These are phyloP conservation scores for Aureobasidium melanogenum DNA, from an alignment of 2,329 filamentous ascomycete genomes.

Conservation along the genomic window DNA sequence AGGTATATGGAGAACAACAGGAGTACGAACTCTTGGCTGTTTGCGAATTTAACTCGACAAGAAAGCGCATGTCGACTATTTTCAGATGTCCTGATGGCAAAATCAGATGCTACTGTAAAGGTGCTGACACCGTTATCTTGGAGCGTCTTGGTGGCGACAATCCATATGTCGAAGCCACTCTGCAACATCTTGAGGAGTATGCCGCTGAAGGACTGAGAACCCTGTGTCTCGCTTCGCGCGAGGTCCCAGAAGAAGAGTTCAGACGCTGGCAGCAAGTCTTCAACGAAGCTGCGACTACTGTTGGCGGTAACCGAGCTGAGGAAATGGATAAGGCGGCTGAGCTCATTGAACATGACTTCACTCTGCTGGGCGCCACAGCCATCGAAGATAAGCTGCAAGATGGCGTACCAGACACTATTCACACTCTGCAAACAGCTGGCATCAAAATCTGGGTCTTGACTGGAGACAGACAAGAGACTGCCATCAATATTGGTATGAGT, in stretches of 20 bases:
- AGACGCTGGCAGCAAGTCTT: slow-evolving; percentile 79
- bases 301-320: slow-evolving; percentile 84
- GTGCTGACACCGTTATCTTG: slow-evolving; percentile 93
- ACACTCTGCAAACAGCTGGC: slow-evolving; percentile 89
- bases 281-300: slow-evolving; percentile 79
- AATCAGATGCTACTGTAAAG: slow-evolving; percentile 89
- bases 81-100: slow-evolving; percentile 95
- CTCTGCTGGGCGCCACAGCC: slow-evolving; percentile 84
- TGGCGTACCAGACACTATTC: slow-evolving; percentile 94
- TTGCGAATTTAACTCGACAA: slow-evolving; percentile 97
- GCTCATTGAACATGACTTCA: slow-evolving; percentile 87
- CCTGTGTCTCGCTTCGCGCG: slow-evolving; percentile 87
- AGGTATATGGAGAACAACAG: slow-evolving; percentile 59
- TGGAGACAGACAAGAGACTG: slow-evolving; percentile 94
- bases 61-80: slow-evolving; percentile 96
- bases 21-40: slow-evolving; percentile 91
- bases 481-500: slow-evolving; percentile 99
- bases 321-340: slow-evolving; percentile 96
- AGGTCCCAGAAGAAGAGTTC: slow-evolving; percentile 83
- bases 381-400: slow-evolving; percentile 97
- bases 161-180: slow-evolving; percentile 75
- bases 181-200: slow-evolving; percentile 96
- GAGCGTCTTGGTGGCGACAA: slow-evolving; percentile 76
- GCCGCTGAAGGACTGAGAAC: slow-evolving; percentile 92
- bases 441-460: slow-evolving; percentile 99